A percentile compares a stretch with the other conserved stretches of the same genome.
phyloP scores from a whole-genome alignment of 108 stramenopile species.

The Stephanodiscus triporus region DNA sequence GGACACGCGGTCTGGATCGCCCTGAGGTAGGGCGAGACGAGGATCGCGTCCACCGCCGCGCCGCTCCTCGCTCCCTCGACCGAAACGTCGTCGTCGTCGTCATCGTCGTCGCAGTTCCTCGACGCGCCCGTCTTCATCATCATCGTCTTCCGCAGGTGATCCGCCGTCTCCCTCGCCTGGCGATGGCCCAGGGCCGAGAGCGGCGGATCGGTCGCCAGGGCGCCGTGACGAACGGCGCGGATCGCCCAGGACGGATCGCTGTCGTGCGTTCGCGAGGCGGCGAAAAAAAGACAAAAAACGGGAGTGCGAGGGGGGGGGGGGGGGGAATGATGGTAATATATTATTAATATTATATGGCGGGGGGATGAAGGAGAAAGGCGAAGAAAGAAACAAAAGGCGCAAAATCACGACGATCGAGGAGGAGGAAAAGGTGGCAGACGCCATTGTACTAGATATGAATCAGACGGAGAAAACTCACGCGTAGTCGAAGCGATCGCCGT shows the following conservation, averaged over 20 bases:
- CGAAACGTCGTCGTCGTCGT: not conserved
- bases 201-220: slow-evolving; percentile 63
- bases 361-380: not conserved
- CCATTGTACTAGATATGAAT: not conserved
- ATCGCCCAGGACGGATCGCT: slow-evolving; percentile 56
- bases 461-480: slow-evolving; percentile 15
- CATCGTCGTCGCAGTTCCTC: not conserved
- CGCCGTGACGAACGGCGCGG: slow-evolving; percentile 22
- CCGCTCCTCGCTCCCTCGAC: not conserved
- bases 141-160: slow-evolving; percentile 16
- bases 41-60: slow-evolving; percentile 19
- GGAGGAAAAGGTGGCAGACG: not conserved
- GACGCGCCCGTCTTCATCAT: not conserved
- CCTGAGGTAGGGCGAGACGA: slow-evolving; percentile 49
- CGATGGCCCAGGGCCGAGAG: slow-evolving; percentile 68
- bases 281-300: not conserved
- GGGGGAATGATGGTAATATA: no score
- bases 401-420: not conserved
- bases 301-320: no score
- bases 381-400: not conserved
- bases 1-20: slow-evolving; percentile 48
- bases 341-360: no score
- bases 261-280: no score
- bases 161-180: slow-evolving; percentile 76
- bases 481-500: slow-evolving; percentile 88